phyloP scores from a whole-genome alignment of 371 early-diverging fungal species.

The Mortierella sp. region DNA sequence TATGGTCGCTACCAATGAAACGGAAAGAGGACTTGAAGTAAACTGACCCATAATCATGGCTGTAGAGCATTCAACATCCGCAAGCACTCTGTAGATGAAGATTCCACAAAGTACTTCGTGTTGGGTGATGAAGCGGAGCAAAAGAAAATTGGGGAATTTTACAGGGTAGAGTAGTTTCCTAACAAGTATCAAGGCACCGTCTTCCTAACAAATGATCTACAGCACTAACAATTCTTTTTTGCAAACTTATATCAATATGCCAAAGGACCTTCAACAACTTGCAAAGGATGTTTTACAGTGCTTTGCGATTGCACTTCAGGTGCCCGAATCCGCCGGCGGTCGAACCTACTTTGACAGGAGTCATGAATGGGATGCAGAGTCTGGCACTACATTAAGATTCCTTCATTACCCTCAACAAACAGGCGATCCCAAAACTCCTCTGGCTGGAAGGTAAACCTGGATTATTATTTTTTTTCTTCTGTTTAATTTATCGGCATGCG shows the following conservation, averaged over 20 bases:
- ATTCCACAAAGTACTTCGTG: conserved; percentile 25
- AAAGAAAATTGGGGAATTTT: conserved; percentile 18
- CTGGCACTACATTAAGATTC: conserved; percentile 65
- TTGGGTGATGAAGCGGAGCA: conserved; percentile 19
- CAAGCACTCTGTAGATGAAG: conserved; percentile 59
- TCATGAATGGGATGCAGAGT: conserved; percentile 62
- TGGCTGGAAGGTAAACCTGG: conserved; percentile 66
- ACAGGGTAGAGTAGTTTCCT: conserved; percentile 29
- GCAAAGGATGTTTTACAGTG: conserved; percentile 63
- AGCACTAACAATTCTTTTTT: background rate
- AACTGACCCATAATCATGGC: background rate
- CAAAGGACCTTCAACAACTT: conserved; percentile 61
- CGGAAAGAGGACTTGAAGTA: background rate
- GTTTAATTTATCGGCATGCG: background rate
- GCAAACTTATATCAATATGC: background rate
- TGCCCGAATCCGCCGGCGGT: conserved; percentile 68
- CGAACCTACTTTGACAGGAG: conserved; percentile 62
- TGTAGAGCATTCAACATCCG: conserved; percentile 70
- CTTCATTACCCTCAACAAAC: conserved; percentile 68
- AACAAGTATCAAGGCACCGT: too few relatives aligned
- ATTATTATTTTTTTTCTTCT: background rate
- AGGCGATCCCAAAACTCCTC: conserved; percentile 56
- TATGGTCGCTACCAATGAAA: background rate
- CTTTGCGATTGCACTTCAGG: conserved; percentile 72
- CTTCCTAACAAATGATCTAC: too few relatives aligned